Conservation (phyloP, 129 eudicot species). For the Flaveria trinervia region DNA sequence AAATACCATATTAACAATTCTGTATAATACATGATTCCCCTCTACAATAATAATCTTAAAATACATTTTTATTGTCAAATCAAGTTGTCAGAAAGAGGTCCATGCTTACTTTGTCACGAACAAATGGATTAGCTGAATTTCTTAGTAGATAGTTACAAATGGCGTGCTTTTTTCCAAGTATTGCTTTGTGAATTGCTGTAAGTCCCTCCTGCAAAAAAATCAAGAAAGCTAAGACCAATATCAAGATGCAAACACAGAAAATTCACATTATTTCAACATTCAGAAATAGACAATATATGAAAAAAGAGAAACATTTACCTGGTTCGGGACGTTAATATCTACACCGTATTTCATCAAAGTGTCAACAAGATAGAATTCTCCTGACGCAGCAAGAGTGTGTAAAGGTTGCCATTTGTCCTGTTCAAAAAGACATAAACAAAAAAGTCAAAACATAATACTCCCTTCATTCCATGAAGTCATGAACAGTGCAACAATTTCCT, state of each 20-base stretch:
- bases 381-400: constrained; percentile 87
- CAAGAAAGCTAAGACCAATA: constrained; percentile 20
- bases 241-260: neutral
- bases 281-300: neutral
- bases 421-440: constrained; percentile 25
- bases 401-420: constrained; percentile 95
- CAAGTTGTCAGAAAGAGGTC: neutral
- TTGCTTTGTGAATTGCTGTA: constrained; percentile 86
- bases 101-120: constrained; percentile 75
- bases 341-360: constrained; percentile 65
- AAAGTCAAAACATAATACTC: constrained; percentile 17
- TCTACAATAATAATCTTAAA: too few relatives aligned
- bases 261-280: constrained; percentile 11
- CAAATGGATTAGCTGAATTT: constrained; percentile 91
- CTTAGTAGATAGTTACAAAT: constrained; percentile 73
- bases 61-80: neutral
- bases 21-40: too few relatives aligned
- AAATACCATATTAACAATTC: too few relatives aligned
- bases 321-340: constrained; percentile 67
- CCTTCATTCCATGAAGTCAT: neutral
- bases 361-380: constrained; percentile 78
- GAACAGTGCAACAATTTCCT: neutral
- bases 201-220: constrained; percentile 67
- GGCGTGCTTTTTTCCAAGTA: constrained; percentile 88
- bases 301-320: constrained; percentile 42